Conservation (phyloP, 306 rosid species). For the Acacia acuminata region DNA sequence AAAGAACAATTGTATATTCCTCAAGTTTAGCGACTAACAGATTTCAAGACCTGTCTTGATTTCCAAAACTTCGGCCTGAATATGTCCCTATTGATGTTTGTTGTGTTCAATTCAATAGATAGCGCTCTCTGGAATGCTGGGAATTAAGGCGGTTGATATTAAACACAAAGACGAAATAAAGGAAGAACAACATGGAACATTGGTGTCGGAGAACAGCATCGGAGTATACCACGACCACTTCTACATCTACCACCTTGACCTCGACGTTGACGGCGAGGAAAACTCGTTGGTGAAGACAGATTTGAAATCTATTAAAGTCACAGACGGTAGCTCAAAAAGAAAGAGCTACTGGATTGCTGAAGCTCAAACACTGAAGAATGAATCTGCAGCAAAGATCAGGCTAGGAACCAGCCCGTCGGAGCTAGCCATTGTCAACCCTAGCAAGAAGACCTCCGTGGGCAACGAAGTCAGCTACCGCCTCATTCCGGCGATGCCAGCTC, state of each 20-base stretch:
- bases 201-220: conserved; percentile 49
- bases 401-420: conserved; percentile 43
- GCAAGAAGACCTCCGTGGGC: conserved; percentile 43
- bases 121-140: conserved; percentile 49
- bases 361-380: conserved; percentile 30
- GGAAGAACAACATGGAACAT: conserved; percentile 46
- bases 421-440: conserved; percentile 53
- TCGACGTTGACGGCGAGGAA: conserved; percentile 53
- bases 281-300: conserved; percentile 57
- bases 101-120: conserved; percentile 1
- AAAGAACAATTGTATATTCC: too few relatives aligned
- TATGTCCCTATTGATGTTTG: background rate
- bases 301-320: conserved; percentile 41
- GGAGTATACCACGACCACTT: conserved; percentile 69
- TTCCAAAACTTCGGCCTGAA: too few relatives aligned
- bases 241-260: conserved; percentile 54
- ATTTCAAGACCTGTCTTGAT: too few relatives aligned
- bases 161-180: conserved; percentile 44
- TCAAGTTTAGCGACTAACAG: too few relatives aligned
- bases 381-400: conserved; percentile 45
- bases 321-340: conserved; percentile 41
- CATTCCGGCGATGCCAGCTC: conserved; percentile 33
- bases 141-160: conserved; percentile 36
- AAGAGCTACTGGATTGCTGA: conserved; percentile 57
- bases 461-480: conserved; percentile 55